Evolutionary conservation across 805 yeast species (phyloP), one percentile per base, ranked within the genome.

Genomic region (Candida endomychidarum): DNA sequence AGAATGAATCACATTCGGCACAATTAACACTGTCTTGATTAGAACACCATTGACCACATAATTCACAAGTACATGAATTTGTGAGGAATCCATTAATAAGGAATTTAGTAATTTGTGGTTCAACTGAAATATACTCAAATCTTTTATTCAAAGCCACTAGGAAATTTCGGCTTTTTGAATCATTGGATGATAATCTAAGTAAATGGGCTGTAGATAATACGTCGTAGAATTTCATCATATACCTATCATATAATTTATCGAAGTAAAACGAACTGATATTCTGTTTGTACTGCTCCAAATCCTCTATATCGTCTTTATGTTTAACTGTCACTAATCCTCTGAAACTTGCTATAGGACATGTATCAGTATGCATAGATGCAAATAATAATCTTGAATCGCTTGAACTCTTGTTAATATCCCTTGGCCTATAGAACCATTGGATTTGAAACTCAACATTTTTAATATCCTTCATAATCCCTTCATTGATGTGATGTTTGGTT

Each of bases 401-500:
- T 2, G 83, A 63, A 19, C 75, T 72, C 40, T 82, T 77, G 42
- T 84, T 79, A 25, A 90, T 83, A 56, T 89, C 97, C 42, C 90
- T 65, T 1, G 96, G 91, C 36, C 99, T 71, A 56, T 88, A 87
- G 60, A 83, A 84, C 97, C 97, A 90, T 61, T 90, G 90, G 48
- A 91, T 81, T 45, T 80, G 81, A 49, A 87, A 78, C 43, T 63
- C 56, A 57, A 70, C 83, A 37, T 72, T 70, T 20, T 71, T 72
- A 2, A 84, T 82, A 7, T 72, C 70, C 12, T 23, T 28, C 4
- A 27, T 6, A 18, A 32, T 23, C 5, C 35, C 38, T 22, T 24
- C 28, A 10, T 14, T 31, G 16, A 16, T 37, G 39, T 38, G 18
- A 38, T 32, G 49, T 48, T 55, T 20, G 33, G 16, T 30, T 33